Evolutionary conservation across 1,284 basidiomycete genomes (phyloP).

Genomic region (Ustilago hordei): DNA sequence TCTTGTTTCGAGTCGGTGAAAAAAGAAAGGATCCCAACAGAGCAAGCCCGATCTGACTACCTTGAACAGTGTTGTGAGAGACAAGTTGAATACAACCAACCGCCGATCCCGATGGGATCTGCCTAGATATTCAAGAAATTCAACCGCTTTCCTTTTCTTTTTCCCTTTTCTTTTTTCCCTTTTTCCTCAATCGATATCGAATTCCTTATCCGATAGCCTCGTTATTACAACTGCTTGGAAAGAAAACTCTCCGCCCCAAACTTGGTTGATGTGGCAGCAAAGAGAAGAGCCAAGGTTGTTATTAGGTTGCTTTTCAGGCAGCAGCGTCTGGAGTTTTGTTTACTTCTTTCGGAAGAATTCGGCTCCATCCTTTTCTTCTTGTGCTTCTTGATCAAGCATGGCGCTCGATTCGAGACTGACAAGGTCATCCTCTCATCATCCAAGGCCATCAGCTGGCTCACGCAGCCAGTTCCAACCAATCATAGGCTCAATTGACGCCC

Average conservation of each 20-base stretch:
- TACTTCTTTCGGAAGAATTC: slow-evolving; percentile 30
- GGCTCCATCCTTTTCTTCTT: background rate
- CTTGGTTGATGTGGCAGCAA: slow-evolving; percentile 2
- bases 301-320: slow-evolving; percentile 1
- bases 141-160: background rate
- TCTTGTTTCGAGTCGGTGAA: background rate
- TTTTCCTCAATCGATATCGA: slow-evolving; percentile 31
- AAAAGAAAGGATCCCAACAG: too few species aligned
- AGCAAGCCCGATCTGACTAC: background rate
- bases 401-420: background rate
- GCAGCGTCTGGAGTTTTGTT: background rate
- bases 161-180: background rate
- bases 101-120: slow-evolving; percentile 12
- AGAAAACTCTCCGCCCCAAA: slow-evolving; percentile 41
- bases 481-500: too few species aligned
- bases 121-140: slow-evolving; percentile 16
- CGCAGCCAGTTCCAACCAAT: too few species aligned
- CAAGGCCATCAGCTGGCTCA: too few species aligned
- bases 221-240: background rate
- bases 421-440: background rate
- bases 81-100: background rate
- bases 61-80: background rate
- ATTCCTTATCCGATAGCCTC: slow-evolving; percentile 30
- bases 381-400: background rate
- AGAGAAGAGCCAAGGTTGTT: slow-evolving; percentile 4